phyloP scores from a whole-genome alignment of 2,329 filamentous ascomycete species.

The Fusarium sp. region DNA sequence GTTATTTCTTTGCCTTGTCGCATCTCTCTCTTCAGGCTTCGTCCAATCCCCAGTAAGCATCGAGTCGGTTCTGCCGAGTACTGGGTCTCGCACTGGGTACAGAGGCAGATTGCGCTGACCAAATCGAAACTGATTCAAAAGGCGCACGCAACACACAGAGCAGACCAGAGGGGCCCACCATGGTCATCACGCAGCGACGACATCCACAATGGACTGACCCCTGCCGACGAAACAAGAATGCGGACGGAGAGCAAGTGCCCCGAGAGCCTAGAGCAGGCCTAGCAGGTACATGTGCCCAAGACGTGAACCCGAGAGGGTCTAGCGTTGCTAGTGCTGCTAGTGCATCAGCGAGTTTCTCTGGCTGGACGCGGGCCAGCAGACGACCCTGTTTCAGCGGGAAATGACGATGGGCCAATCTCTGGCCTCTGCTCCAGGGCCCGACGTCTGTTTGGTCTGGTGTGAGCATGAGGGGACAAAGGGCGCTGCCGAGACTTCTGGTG shows the following conservation, averaged over 20 bases:
- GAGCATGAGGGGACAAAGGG: constrained; percentile 11
- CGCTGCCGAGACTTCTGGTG: constrained; percentile 38
- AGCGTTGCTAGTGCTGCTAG: constrained; percentile 13
- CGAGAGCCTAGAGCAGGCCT: constrained; percentile 20
- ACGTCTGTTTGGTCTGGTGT: constrained; percentile 25
- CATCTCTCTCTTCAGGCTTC: neutral
- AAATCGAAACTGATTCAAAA: constrained; percentile 15
- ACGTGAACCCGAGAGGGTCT: neutral
- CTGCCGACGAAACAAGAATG: constrained; percentile 21
- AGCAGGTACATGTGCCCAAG: constrained; percentile 18
- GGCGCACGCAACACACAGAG: neutral
- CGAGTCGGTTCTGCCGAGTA: constrained; percentile 27
- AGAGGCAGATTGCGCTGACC: constrained; percentile 31
- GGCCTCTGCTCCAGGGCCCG: constrained; percentile 22
- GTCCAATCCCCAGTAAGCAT: constrained; percentile 23
- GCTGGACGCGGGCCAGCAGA: constrained; percentile 39
- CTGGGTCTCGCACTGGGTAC: neutral
- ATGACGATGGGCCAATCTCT: constrained; percentile 46
- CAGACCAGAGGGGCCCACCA: neutral
- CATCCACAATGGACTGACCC: constrained; percentile 24
- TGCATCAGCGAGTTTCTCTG: constrained; percentile 20
- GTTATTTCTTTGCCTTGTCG: constrained; percentile 5
- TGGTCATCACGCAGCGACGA: neutral
- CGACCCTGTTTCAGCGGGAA: constrained; percentile 47
- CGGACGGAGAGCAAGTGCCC: constrained; percentile 23